Percentiles rank a stretch among this genome's conserved stretches.
Conservation (phyloP, 2,329 filamentous ascomycete species). For the Botryosphaeria agaves region DNA sequence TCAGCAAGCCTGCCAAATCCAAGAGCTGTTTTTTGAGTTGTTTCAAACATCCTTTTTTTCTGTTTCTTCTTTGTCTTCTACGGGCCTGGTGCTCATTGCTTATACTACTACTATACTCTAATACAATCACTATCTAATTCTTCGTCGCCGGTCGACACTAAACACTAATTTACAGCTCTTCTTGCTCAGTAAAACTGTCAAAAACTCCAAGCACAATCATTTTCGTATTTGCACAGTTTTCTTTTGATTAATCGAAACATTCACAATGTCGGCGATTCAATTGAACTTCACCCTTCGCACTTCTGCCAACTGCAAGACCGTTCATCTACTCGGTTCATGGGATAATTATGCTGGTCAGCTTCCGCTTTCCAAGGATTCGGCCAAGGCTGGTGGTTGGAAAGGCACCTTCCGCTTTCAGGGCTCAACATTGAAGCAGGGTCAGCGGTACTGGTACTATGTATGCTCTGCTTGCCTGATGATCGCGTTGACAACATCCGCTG, state of each 20-base stretch:
- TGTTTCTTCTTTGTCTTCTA: constrained; percentile 6
- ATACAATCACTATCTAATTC: constrained; percentile 15
- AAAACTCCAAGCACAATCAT: background rate
- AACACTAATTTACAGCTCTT: constrained; percentile 23
- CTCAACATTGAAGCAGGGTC: constrained; percentile 66
- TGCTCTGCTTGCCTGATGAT: constrained; percentile 9
- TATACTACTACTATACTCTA: constrained; percentile 6
- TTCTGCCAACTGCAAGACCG: constrained; percentile 90
- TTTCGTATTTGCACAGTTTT: background rate
- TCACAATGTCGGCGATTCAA: constrained; percentile 68
- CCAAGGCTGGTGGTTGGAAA: constrained; percentile 84
- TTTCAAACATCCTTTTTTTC: constrained; percentile 11
- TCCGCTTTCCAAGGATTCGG: constrained; percentile 77
- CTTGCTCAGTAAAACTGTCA: constrained; percentile 25
- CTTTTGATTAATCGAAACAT: constrained; percentile 1
- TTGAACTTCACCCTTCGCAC: constrained; percentile 93
- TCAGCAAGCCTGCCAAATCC: constrained; percentile 4
- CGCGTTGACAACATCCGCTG: background rate
- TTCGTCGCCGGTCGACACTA: constrained; percentile 23
- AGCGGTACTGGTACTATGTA: constrained; percentile 97
- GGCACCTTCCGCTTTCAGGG: constrained; percentile 94
- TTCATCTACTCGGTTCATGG: constrained; percentile 95
- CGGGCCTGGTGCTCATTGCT: constrained; percentile 8
- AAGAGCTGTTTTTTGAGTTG: constrained; percentile 1
- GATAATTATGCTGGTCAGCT: constrained; percentile 93